Percentiles rank a stretch among this genome's conserved stretches.
These are phyloP conservation scores for Hanseniaspora singularis DNA, from an alignment of 805 yeast species.

Conservation along the genomic window DNA sequence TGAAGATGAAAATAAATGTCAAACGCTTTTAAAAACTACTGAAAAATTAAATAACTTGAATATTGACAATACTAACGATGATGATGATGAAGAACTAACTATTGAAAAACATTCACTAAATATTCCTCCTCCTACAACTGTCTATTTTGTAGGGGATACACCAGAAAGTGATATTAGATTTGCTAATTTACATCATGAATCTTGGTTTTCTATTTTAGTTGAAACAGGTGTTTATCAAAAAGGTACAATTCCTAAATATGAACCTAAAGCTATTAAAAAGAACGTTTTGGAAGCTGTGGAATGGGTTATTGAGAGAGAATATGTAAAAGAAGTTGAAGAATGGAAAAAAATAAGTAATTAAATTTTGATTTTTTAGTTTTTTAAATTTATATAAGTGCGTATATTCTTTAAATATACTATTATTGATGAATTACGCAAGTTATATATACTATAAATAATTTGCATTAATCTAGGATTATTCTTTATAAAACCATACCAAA, in stretches of 20 bases:
- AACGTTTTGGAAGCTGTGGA: constrained; percentile 72
- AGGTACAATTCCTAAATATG: constrained; percentile 66
- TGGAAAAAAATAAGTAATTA: constrained; percentile 38
- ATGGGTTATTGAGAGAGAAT: constrained; percentile 75
- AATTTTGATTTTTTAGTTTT: background rate
- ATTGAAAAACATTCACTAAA: constrained; percentile 16
- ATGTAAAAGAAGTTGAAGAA: constrained; percentile 54
- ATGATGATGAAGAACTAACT: constrained; percentile 16
- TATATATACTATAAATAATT: no score
- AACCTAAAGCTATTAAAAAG: constrained; percentile 62
- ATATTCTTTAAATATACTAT: no score
- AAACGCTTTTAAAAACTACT: no score
- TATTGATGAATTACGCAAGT: no score
- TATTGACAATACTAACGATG: constrained; percentile 23
- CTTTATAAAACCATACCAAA: constrained; percentile 78
- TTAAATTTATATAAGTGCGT: constrained; percentile 6
- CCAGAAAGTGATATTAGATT: constrained; percentile 82
- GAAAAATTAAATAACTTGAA: no score
- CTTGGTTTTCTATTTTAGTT: constrained; percentile 76
- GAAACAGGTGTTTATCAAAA: constrained; percentile 80
- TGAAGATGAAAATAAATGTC: background rate
- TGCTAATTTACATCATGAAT: constrained; percentile 73
- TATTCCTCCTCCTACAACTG: constrained; percentile 74
- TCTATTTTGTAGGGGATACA: constrained; percentile 80
- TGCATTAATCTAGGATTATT: no score